phyloP scores from a whole-genome alignment of 305 asterid species.

The Solanum chacoense region DNA sequence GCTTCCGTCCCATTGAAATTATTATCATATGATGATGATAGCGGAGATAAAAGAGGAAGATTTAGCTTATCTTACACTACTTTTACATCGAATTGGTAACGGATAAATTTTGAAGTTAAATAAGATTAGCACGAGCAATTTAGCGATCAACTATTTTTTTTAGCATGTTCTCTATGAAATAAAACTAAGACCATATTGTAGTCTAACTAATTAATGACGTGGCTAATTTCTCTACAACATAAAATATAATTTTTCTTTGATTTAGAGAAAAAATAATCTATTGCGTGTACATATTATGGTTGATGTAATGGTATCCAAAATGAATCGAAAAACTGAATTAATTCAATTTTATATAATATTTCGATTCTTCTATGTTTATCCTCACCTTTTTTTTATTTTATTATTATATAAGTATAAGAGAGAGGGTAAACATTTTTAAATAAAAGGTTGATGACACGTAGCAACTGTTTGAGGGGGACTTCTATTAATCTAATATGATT shows the following conservation, averaged over 20 bases:
- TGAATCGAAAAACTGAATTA: not conserved
- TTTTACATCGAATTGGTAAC: not conserved
- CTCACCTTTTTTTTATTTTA: not conserved
- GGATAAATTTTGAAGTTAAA: not conserved
- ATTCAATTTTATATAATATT: not conserved
- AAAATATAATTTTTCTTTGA: not conserved
- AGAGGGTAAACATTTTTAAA: not conserved
- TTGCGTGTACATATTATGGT: not conserved
- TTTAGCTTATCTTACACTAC: not conserved
- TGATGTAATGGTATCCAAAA: not conserved
- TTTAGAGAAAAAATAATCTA: not conserved
- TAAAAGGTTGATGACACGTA: not conserved
- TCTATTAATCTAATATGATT: not conserved
- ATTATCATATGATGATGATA: not conserved
- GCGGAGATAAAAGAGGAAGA: not conserved
- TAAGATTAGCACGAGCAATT: not conserved
- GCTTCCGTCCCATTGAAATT: not conserved
- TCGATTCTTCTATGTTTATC: not conserved
- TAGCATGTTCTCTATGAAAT: not conserved
- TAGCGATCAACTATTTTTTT: not conserved
- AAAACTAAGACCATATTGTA: not conserved
- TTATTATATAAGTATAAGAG: not conserved
- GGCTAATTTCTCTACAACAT: not conserved
- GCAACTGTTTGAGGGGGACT: not conserved
- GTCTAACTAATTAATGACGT: not conserved